Percentiles rank a stretch among this genome's conserved stretches.
Evolutionary conservation across 2,329 filamentous ascomycete species (phyloP).

Genomic region (Colletotrichum navitas): DNA sequence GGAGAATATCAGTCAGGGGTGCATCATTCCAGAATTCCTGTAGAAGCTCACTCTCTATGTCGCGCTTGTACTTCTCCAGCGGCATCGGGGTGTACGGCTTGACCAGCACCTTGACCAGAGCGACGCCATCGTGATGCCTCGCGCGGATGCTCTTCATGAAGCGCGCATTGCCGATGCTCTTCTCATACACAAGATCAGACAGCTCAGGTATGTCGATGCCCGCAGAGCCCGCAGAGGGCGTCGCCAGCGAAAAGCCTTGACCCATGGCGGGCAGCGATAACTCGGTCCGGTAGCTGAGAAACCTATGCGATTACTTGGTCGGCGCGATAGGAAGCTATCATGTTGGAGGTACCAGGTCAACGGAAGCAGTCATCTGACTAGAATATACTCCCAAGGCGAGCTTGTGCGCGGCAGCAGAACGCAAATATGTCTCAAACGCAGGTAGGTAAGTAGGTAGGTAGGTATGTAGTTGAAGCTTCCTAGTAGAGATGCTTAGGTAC

Average conservation of each 20-base stretch:
- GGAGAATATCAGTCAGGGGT: conserved; percentile 36
- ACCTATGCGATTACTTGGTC: conserved; percentile 38
- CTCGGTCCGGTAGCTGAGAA: conserved; percentile 12
- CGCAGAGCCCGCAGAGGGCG: conserved; percentile 89
- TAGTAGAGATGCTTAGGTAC: background rate
- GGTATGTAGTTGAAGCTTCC: background rate
- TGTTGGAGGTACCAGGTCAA: conserved; percentile 19
- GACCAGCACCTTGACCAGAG: conserved; percentile 93
- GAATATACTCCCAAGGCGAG: background rate
- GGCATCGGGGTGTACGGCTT: conserved; percentile 90
- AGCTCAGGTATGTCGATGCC: conserved; percentile 96
- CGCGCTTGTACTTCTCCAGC: conserved; percentile 81
- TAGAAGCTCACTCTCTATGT: conserved; percentile 73
- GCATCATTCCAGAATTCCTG: background rate
- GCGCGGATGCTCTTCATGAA: conserved; percentile 98
- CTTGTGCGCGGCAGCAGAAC: background rate
- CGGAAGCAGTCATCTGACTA: conserved; percentile 16
- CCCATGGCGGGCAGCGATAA: conserved; percentile 73
- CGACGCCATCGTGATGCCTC: conserved; percentile 88
- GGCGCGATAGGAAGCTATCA: conserved; percentile 23
- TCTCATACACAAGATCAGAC: conserved; percentile 90
- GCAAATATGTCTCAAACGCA: background rate
- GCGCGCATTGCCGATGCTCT: conserved; percentile 88
- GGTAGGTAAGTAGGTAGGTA: background rate
- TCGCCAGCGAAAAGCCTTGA: conserved; percentile 94